Conservation (phyloP, 805 yeast genomes). For the Candida caryicola region DNA sequence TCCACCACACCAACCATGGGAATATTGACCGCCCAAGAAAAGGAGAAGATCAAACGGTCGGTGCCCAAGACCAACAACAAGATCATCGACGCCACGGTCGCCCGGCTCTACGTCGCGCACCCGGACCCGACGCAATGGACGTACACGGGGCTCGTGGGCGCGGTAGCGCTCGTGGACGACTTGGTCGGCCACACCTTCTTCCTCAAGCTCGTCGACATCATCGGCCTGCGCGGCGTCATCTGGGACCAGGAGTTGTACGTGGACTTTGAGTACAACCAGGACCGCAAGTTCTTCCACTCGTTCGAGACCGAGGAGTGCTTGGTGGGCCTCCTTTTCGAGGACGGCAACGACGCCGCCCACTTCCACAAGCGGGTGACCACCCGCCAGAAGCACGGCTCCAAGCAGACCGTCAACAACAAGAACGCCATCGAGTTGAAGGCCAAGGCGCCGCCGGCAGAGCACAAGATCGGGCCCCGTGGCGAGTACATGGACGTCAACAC, state of each 20-base stretch:
- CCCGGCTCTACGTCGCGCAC: constrained; percentile 83
- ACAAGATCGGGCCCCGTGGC: constrained; percentile 61
- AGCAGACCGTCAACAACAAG: constrained; percentile 79
- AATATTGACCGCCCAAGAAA: constrained; percentile 54
- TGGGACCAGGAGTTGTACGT: constrained; percentile 97
- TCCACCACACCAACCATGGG: too few relatives aligned
- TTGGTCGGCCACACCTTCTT: constrained; percentile 92
- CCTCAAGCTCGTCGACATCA: constrained; percentile 81
- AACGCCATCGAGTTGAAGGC: constrained; percentile 81
- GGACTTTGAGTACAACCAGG: constrained; percentile 87
- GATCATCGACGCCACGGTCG: constrained; percentile 86
- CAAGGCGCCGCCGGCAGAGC: constrained; percentile 21
- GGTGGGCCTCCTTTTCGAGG: constrained; percentile 86
- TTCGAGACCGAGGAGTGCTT: constrained; percentile 90
- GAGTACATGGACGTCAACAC: constrained; percentile 47
- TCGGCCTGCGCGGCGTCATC: constrained; percentile 78
- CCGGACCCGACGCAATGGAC: constrained; percentile 82
- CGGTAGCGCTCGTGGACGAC: constrained; percentile 84
- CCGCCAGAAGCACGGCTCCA: constrained; percentile 81
- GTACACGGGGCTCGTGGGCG: constrained; percentile 87
- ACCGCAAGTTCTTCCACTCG: constrained; percentile 89
- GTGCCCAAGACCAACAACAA: constrained; percentile 87
- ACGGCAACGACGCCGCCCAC: constrained; percentile 81
- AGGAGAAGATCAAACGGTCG: constrained; percentile 84
- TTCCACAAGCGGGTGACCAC: constrained; percentile 74